Conservation (phyloP, 129 eudicot species). For the Flaveria robusta region DNA sequence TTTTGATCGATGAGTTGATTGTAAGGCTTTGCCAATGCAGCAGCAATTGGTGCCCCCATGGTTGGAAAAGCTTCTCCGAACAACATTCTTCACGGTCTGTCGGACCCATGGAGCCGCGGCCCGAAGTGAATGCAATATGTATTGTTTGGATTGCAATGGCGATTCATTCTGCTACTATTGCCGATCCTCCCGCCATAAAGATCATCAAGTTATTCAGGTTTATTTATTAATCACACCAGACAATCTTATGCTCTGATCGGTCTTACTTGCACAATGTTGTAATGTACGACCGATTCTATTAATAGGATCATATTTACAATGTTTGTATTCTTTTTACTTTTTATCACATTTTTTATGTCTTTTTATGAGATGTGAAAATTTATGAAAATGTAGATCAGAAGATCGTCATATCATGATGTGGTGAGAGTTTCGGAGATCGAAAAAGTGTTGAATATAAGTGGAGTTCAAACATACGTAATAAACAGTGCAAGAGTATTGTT, state of each 20-base stretch:
- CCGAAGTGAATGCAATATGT: slow-evolving; percentile 94
- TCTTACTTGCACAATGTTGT: no score
- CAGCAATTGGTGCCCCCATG: slow-evolving; percentile 76
- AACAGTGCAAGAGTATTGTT: slow-evolving; percentile 96
- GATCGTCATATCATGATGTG: slow-evolving; percentile 96
- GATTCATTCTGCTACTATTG: slow-evolving; percentile 90
- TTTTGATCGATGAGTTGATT: not conserved
- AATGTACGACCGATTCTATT: no score
- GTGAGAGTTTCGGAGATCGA: slow-evolving; percentile 93
- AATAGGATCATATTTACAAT: no score
- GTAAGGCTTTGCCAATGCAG: slow-evolving; percentile 24
- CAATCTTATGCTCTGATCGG: no score
- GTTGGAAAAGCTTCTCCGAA: slow-evolving; percentile 69
- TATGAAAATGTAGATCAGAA: slow-evolving; percentile 58
- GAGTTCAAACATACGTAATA: slow-evolving; percentile 91
- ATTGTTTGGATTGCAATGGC: slow-evolving; percentile 75
- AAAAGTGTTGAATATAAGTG: slow-evolving; percentile 67
- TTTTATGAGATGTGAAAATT: no score
- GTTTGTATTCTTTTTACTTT: no score
- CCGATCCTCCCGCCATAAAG: slow-evolving; percentile 83
- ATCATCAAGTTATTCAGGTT: slow-evolving; percentile 97
- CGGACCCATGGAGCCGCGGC: slow-evolving; percentile 80
- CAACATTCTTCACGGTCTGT: slow-evolving; percentile 71
- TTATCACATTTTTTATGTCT: no score
- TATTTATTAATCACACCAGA: not conserved